Percentiles rank a stretch among this genome's conserved stretches.
Evolutionary conservation across 106 monocot genomes (phyloP).

Genomic region (Dendrobium nobile): DNA sequence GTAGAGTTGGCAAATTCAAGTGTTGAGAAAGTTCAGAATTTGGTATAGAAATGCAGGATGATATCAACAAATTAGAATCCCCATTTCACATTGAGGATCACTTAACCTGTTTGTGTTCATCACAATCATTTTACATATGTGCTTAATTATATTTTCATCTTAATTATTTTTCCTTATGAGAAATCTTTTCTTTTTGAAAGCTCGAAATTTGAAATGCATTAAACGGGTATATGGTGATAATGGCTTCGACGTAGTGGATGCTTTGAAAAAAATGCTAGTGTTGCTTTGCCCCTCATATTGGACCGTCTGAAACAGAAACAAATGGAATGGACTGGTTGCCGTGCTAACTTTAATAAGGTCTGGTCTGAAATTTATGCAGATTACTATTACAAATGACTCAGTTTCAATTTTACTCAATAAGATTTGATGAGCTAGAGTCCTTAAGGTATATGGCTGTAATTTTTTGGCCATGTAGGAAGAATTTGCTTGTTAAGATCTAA

Average conservation of each 20-base stretch:
- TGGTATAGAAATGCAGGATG: too few relatives aligned
- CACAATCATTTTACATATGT: neutral
- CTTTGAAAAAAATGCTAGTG: slow-evolving; percentile 54
- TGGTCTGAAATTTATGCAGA: slow-evolving; percentile 84
- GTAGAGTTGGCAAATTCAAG: too few relatives aligned
- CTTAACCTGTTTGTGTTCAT: slow-evolving; percentile 46
- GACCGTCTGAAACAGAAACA: slow-evolving; percentile 83
- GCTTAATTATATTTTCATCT: neutral
- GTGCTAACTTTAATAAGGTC: slow-evolving; percentile 70
- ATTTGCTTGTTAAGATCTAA: too few relatives aligned
- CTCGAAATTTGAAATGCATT: slow-evolving; percentile 74
- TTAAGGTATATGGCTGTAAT: slow-evolving; percentile 43
- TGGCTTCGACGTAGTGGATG: slow-evolving; percentile 73
- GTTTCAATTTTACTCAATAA: slow-evolving; percentile 84
- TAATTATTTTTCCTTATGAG: slow-evolving; percentile 3
- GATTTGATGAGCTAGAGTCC: slow-evolving; percentile 64
- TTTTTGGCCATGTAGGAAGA: too few relatives aligned
- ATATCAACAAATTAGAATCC: too few relatives aligned
- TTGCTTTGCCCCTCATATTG: slow-evolving; percentile 70
- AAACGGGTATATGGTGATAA: slow-evolving; percentile 87
- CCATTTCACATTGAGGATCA: slow-evolving; percentile 37
- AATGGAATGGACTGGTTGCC: slow-evolving; percentile 71
- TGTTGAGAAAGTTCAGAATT: too few relatives aligned
- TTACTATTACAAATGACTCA: slow-evolving; percentile 82
- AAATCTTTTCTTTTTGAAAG: slow-evolving; percentile 19